These are phyloP conservation scores for Imleria badia DNA, from an alignment of 768 basidiomycete genomes.

Conservation along the genomic window DNA sequence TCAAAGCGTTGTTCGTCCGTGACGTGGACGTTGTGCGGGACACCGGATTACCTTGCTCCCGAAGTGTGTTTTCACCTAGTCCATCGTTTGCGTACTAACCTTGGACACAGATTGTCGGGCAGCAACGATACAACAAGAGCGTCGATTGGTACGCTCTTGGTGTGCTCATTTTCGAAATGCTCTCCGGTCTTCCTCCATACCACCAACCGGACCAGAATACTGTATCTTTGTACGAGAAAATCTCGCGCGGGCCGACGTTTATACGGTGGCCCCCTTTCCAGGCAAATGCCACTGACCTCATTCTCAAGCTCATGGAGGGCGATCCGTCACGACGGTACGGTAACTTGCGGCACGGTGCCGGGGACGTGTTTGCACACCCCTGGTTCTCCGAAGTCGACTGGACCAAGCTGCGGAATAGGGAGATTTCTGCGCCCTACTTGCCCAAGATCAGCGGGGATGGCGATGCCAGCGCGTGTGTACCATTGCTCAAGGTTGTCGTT, in stretches of 20 bases:
- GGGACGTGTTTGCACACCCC: conserved; percentile 88
- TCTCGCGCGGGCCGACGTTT: conserved; percentile 67
- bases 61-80: conserved; percentile 53
- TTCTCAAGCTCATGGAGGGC: conserved; percentile 84
- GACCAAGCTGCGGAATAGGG: conserved; percentile 73
- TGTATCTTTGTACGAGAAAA: conserved; percentile 88
- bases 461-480: conserved; percentile 87
- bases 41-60: conserved; percentile 95
- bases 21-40: conserved; percentile 95
- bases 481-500: background rate
- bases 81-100: conserved; percentile 10
- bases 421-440: conserved; percentile 94
- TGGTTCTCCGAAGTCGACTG: conserved; percentile 97
- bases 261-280: conserved; percentile 82
- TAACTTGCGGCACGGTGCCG: conserved; percentile 83
- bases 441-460: conserved; percentile 92
- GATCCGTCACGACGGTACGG: conserved; percentile 89
- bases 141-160: conserved; percentile 99
- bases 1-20: conserved; percentile 85
- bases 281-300: conserved; percentile 80
- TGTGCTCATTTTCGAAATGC: conserved; percentile 96
- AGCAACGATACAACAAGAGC: conserved; percentile 89
- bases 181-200: conserved; percentile 93
- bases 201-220: conserved; percentile 86
- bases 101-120: conserved; percentile 61